phyloP scores from a whole-genome alignment of 495 filamentous ascomycete genomes.

The Xylaria cubensis region DNA sequence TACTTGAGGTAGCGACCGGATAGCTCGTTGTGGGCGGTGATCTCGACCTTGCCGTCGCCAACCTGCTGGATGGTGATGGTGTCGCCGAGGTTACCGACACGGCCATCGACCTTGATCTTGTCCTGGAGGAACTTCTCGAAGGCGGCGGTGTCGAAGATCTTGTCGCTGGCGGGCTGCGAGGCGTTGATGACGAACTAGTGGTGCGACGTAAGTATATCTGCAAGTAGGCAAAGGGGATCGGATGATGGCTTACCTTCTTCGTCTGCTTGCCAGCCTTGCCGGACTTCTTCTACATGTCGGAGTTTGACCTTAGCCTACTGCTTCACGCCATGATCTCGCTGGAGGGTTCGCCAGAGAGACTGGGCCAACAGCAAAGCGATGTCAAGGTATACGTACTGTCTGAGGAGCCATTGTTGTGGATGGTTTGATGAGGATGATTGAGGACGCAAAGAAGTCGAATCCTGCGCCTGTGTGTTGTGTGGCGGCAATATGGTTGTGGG shows the following conservation, averaged over 20 bases:
- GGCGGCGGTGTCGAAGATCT: slow-evolving; percentile 98
- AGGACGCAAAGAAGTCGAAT: slow-evolving; percentile 72
- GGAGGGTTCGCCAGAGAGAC: slow-evolving; percentile 42
- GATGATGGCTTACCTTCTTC: slow-evolving; percentile 60
- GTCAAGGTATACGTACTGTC: slow-evolving; percentile 76
- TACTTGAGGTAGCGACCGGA: slow-evolving; percentile 99
- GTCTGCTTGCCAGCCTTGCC: slow-evolving; percentile 67
- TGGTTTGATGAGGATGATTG: slow-evolving; percentile 36
- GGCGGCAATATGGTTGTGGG: slow-evolving; percentile 31
- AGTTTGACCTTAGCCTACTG: slow-evolving; percentile 90
- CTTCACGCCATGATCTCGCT: slow-evolving; percentile 65
- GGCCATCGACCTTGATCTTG: slow-evolving; percentile 99
- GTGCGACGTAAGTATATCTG: slow-evolving; percentile 30
- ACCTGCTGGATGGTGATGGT: slow-evolving; percentile 85
- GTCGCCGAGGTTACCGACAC: slow-evolving; percentile 97
- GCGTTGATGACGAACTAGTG: slow-evolving; percentile 96
- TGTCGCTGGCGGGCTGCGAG: slow-evolving; percentile 94
- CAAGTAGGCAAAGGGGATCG: not conserved
- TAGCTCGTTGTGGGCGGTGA: slow-evolving; percentile 96
- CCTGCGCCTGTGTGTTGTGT: slow-evolving; percentile 48
- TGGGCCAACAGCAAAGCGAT: slow-evolving; percentile 89
- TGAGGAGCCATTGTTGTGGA: slow-evolving; percentile 63
- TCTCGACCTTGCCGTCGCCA: slow-evolving; percentile 96
- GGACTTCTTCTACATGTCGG: slow-evolving; percentile 67
- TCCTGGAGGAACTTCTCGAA: slow-evolving; percentile 99